Conservation (phyloP, 1,284 basidiomycete genomes). For the Acaromyces ingoldii region DNA sequence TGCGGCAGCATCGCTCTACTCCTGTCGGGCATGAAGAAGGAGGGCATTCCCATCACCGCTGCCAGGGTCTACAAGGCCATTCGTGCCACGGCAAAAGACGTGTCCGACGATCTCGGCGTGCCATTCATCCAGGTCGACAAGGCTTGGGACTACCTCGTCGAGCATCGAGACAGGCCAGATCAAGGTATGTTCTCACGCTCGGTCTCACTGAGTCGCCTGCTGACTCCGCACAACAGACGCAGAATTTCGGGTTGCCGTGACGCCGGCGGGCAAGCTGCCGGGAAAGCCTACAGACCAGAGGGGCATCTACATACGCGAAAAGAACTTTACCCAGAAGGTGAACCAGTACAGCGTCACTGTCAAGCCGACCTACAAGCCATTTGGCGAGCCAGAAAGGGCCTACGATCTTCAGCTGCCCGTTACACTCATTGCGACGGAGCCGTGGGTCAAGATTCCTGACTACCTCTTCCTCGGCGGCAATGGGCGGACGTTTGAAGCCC, state of each 20-base stretch:
- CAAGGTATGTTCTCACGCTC: no score
- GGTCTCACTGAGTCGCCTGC: no score
- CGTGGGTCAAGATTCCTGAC: constrained; percentile 47
- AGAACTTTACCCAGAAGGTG: constrained; percentile 34
- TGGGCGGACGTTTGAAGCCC: constrained; percentile 49
- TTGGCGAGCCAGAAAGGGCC: constrained; percentile 41
- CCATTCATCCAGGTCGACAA: constrained; percentile 49
- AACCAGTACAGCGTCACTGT: constrained; percentile 46
- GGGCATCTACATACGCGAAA: constrained; percentile 51
- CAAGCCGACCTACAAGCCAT: constrained; percentile 36
- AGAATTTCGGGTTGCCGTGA: constrained; percentile 44
- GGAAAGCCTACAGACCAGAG: constrained; percentile 30
- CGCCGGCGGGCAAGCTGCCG: constrained; percentile 42
- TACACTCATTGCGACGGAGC: constrained; percentile 30
- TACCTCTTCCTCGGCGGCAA: constrained; percentile 48
- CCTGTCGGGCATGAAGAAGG: constrained; percentile 47
- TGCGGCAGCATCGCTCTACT: constrained; percentile 48
- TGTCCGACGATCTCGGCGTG: constrained; percentile 48
- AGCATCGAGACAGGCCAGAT: constrained; percentile 40
- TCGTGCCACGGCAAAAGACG: constrained; percentile 46
- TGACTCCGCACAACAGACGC: no score
- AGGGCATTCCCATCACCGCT: constrained; percentile 47
- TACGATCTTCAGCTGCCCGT: constrained; percentile 46
- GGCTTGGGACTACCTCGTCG: constrained; percentile 48
- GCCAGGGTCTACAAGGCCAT: constrained; percentile 49